phyloP scores from a whole-genome alignment of 1,284 basidiomycete species.

The Leccinum huronense region DNA sequence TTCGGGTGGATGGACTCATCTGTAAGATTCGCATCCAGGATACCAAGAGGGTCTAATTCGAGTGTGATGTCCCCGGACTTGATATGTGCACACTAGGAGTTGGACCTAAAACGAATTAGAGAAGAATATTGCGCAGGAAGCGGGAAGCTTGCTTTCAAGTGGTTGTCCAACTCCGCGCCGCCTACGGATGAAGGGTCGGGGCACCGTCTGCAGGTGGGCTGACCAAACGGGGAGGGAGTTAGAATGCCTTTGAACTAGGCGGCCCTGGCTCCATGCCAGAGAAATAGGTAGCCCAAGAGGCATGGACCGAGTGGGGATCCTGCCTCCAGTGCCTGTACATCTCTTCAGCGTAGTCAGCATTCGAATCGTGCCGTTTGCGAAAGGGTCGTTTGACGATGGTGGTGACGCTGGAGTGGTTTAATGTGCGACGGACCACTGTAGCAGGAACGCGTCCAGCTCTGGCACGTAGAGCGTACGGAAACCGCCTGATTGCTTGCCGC shows the following conservation, averaged over 20 bases:
- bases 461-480: conserved; percentile 28
- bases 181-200: conserved; percentile 75
- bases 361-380: conserved; percentile 79
- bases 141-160: conserved; percentile 74
- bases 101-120: conserved; percentile 63
- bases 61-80: conserved; percentile 97
- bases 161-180: conserved; percentile 83
- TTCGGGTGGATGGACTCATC: conserved; percentile 73
- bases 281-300: conserved; percentile 96
- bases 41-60: conserved; percentile 93
- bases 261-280: conserved; percentile 90
- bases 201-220: conserved; percentile 76
- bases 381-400: conserved; percentile 73
- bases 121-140: conserved; percentile 3
- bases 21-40: conserved; percentile 84
- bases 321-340: conserved; percentile 92
- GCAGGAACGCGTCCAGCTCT: conserved; percentile 17
- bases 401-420: conserved; percentile 52
- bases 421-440: conserved; percentile 22
- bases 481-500: conserved; percentile 33
- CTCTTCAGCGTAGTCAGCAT: conserved; percentile 94
- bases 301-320: conserved; percentile 91
- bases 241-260: conserved; percentile 80
- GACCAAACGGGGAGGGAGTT: conserved; percentile 73
- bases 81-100: conserved; percentile 95